Base-by-base conservation (phyloP, 441 rosid genomes). In the Biscutella auriculata region DNA sequence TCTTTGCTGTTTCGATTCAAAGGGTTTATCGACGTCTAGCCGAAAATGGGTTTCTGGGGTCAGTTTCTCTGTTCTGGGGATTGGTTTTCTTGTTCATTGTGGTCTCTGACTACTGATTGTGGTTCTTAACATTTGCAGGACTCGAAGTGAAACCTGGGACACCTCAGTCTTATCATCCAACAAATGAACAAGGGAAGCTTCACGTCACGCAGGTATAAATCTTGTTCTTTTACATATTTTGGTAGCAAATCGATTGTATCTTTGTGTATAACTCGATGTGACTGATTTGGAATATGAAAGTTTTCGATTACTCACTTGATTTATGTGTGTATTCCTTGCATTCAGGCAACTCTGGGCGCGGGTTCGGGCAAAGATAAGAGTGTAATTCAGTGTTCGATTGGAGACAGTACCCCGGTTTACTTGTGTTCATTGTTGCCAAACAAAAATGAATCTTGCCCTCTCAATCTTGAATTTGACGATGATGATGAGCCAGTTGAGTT, bases 41-140 rank as follows among this genome's bases (percentile, higher is more conserved):
- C 30, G n/a, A 45, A 69, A 55, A 90, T 90, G 97, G 84, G 82
- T 27, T 90, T 90, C 75, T 87, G 92, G 92, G 97, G 97, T 90
- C 32, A 71, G 88, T 67, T 53, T 12, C 43, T 53, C 29, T 30
- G 16, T 11, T 12, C 13, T 13, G n/a, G 23, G 19, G 9, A 9
- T 37, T 51, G 57, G 23, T 46, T 42, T 25, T 16, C 11, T 30
- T 9, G n/a, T 12, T 19, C 61, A 17, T 0, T 19, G 3, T 61
- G 6, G 2, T 6, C 9, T 16, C 6, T 25, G 27, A n/a, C 48
- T 14, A 48, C 46, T 51, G 16, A 17, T 55, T 51, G 5, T 48
- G 39, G 17, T 44, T 45, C 19, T 56, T 15, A 1, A 26, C 35
- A 5, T 44, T 8, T 43, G 29, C 73, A 88, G 95, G 97, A 33